These are phyloP conservation scores for Ceratobasidium sp. DNA, from an alignment of 1,284 basidiomycete species.

Conservation along the genomic window DNA sequence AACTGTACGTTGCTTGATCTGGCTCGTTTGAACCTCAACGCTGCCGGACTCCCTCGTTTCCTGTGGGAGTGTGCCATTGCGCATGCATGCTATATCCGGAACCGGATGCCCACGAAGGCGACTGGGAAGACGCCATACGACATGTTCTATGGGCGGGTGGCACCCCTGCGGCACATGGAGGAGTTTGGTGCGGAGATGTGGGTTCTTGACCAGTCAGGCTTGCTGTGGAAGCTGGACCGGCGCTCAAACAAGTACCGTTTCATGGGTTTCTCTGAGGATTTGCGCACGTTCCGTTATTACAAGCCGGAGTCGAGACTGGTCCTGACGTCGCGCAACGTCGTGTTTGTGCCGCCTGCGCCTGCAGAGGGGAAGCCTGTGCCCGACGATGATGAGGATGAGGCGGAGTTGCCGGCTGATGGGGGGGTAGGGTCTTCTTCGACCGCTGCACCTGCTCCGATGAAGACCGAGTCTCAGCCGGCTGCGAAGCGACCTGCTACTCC, in stretches of 20 bases:
- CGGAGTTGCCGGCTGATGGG: too few species aligned
- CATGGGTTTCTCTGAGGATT: neutral
- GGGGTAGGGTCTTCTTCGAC: too few species aligned
- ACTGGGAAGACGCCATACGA: neutral
- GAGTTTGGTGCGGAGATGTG: neutral
- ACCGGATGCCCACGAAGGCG: neutral
- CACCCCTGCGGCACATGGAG: neutral
- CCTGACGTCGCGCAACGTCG: neutral
- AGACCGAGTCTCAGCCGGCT: too few species aligned
- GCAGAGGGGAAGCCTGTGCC: too few species aligned
- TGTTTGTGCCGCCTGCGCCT: neutral
- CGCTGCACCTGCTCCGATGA: too few species aligned
- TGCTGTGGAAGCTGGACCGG: neutral
- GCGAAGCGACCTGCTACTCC: too few species aligned
- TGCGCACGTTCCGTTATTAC: neutral
- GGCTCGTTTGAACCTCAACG: neutral
- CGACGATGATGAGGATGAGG: too few species aligned
- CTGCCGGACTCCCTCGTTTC: neutral
- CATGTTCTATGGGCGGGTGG: neutral
- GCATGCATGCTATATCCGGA: neutral
- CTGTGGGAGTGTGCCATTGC: constrained; percentile 29
- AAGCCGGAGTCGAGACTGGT: neutral
- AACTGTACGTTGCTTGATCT: constrained; percentile 46
- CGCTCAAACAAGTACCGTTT: neutral
- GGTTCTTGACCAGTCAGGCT: neutral